These are phyloP conservation scores for Apiotrichum gamsii DNA, from an alignment of 1,284 basidiomycete species.

Conservation along the genomic window DNA sequence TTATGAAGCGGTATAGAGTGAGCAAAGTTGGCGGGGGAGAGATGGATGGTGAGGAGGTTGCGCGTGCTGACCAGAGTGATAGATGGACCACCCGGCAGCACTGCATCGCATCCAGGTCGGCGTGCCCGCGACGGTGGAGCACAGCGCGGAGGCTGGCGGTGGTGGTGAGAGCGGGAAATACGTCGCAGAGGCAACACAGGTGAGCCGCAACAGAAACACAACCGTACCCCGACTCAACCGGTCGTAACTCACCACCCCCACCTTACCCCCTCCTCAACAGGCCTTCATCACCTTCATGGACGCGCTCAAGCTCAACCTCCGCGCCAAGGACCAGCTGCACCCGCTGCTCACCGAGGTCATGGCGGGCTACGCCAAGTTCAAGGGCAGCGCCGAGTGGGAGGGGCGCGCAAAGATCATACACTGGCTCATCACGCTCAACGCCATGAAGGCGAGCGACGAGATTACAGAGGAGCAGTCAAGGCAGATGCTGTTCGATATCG, in stretches of 20 bases:
- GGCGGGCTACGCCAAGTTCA: constrained; percentile 83
- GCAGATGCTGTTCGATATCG: constrained; percentile 91
- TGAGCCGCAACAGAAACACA: too few species aligned
- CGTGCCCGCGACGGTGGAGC: constrained; percentile 93
- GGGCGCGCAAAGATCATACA: constrained; percentile 85
- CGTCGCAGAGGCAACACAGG: constrained; percentile 98
- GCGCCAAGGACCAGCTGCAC: constrained; percentile 95
- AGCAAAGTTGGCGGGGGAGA: constrained; percentile 28
- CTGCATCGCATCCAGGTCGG: constrained; percentile 83
- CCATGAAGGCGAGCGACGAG: constrained; percentile 95
- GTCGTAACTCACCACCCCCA: too few species aligned
- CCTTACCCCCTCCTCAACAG: constrained; percentile 49
- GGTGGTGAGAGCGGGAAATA: constrained; percentile 83
- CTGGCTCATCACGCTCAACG: constrained; percentile 94
- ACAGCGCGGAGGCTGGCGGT: constrained; percentile 66
- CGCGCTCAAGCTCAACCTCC: constrained; percentile 81
- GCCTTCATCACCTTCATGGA: constrained; percentile 99
- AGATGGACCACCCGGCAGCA: constrained; percentile 95
- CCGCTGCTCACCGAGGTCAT: constrained; percentile 91
- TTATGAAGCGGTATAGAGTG: constrained; percentile 85
- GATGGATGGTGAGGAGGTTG: background rate
- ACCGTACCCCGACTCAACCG: too few species aligned
- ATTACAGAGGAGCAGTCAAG: constrained; percentile 91
- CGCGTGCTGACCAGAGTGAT: background rate
- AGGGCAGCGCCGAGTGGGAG: constrained; percentile 89